Evolutionary conservation across 192 early-diverging fungal genomes (phyloP).

Genomic region (Coemansia sp.): DNA sequence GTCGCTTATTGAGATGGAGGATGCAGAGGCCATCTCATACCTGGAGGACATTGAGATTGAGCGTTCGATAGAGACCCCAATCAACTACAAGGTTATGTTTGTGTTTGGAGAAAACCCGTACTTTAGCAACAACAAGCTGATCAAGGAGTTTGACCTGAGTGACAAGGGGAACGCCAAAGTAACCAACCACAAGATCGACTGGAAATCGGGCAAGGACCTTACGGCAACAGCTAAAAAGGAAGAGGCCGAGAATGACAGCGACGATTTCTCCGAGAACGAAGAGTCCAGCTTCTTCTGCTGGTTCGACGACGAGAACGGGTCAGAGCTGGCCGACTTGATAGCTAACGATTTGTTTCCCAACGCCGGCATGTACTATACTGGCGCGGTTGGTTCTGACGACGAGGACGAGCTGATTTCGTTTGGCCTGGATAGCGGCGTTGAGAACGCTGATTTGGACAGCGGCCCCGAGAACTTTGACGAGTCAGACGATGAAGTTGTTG

Average conservation of each 20-base stretch:
- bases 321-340: constrained; percentile 44
- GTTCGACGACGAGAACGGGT: constrained; percentile 52
- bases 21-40: constrained; percentile 68
- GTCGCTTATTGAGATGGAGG: constrained; percentile 54
- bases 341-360: constrained; percentile 61
- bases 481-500: constrained; percentile 31
- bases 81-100: constrained; percentile 58
- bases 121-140: constrained; percentile 54
- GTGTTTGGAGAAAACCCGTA: constrained; percentile 57
- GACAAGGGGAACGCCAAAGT: constrained; percentile 59
- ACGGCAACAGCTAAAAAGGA: constrained; percentile 35
- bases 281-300: constrained; percentile 53
- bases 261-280: constrained; percentile 45
- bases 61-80: constrained; percentile 45
- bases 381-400: constrained; percentile 57
- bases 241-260: constrained; percentile 45
- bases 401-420: constrained; percentile 77
- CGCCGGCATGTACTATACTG: constrained; percentile 95
- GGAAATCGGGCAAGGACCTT: constrained; percentile 60
- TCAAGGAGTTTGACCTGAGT: constrained; percentile 61
- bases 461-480: not conserved
- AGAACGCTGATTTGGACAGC: constrained; percentile 12
- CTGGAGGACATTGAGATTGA: constrained; percentile 73
- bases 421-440: constrained; percentile 29
- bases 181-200: constrained; percentile 55